Evolutionary conservation across 352 stramenopile species (phyloP).

Genomic region (Phytophthora quininea): DNA sequence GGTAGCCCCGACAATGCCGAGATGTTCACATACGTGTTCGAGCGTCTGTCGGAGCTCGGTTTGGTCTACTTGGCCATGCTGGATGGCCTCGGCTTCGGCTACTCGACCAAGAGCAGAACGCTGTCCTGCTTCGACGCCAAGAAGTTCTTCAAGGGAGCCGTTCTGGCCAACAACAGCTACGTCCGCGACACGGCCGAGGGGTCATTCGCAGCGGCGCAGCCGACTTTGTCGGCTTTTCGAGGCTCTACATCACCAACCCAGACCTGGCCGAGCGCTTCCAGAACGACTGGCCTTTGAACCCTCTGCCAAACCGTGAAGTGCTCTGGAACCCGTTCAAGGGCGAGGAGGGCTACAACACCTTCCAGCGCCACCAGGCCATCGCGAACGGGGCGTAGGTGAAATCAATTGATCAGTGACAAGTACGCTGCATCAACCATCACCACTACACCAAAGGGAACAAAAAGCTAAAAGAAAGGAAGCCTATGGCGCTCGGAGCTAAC

Average conservation of each 20-base stretch:
- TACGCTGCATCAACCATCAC: too few species aligned
- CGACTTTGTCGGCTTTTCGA: constrained; percentile 38
- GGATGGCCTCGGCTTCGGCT: constrained; percentile 19
- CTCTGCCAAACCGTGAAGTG: background rate
- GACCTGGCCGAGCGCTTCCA: constrained; percentile 42
- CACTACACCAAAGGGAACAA: too few species aligned
- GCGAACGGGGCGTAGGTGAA: too few species aligned
- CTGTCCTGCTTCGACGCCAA: constrained; percentile 18
- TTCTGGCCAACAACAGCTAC: constrained; percentile 25
- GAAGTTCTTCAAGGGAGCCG: constrained; percentile 14
- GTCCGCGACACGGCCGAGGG: constrained; percentile 21
- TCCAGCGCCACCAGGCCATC: background rate
- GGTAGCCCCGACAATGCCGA: constrained; percentile 24
- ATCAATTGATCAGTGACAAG: too few species aligned
- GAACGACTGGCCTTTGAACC: constrained; percentile 18
- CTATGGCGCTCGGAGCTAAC: too few species aligned
- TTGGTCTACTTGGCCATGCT: constrained; percentile 22
- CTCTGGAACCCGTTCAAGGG: constrained; percentile 16
- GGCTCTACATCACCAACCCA: constrained; percentile 39
- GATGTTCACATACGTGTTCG: constrained; percentile 33
- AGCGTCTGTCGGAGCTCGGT: constrained; percentile 9
- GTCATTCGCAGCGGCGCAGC: constrained; percentile 20
- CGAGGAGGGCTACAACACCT: constrained; percentile 9
- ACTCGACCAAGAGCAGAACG: constrained; percentile 1
- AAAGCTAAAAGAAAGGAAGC: too few species aligned